Percentiles rank a stretch among this genome's conserved stretches.
Evolutionary conservation across 2,329 filamentous ascomycete genomes (phyloP).

Genomic region (Tolypocladium sp.): DNA sequence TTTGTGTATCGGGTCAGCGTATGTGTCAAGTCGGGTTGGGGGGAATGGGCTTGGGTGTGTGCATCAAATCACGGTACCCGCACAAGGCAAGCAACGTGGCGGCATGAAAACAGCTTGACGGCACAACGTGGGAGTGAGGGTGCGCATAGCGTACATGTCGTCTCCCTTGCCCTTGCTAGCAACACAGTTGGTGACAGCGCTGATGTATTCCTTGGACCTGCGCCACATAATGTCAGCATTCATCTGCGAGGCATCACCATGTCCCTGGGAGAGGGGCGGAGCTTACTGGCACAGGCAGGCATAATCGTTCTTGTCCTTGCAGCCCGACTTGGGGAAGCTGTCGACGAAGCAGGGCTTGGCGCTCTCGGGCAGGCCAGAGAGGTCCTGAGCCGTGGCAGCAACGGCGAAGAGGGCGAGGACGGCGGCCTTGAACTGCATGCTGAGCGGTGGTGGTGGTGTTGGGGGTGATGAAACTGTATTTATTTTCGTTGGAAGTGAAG

Average conservation of each 20-base stretch:
- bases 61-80: background rate
- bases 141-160: background rate
- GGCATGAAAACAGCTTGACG: background rate
- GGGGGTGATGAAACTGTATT: too few relatives aligned
- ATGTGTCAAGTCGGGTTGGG: background rate
- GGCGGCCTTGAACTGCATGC: background rate
- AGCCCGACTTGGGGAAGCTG: background rate
- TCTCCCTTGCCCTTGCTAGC: background rate
- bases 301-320: background rate
- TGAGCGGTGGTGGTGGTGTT: background rate
- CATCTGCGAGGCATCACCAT: background rate
- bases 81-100: background rate
- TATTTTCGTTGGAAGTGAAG: background rate
- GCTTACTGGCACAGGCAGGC: background rate
- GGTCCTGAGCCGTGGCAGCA: background rate
- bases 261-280: background rate
- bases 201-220: background rate
- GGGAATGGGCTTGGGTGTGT: background rate
- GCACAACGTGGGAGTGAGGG: background rate
- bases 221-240: background rate
- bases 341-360: background rate
- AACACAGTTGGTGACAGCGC: background rate
- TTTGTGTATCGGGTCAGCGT: background rate
- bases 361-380: background rate
- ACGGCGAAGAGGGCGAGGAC: background rate